Evolutionary conservation across 805 yeast species (phyloP), one percentile per base, ranked within the genome.

Genomic region (Candida pini): DNA sequence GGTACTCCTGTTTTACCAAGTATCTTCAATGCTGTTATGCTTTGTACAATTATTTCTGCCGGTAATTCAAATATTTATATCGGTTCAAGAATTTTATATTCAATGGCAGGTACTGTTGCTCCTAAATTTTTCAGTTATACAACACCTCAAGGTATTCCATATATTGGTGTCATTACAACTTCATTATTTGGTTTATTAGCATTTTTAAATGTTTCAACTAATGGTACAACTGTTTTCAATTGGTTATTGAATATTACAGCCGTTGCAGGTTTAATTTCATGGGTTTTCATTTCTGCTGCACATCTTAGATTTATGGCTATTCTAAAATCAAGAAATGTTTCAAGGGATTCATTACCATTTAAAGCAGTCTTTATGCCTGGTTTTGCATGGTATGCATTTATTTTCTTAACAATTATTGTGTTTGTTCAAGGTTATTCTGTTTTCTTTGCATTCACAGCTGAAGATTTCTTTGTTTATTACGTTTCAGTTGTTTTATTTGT

Each of bases 211-310:
- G 74, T 74, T 14, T 68, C 80, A 5, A 55, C 62, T 15, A 63
- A 70, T 37, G 82, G 82, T 38, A 52, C 55, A 26, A 66, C 69
- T 4, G 88, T 78, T 20, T 82, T 82, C 62, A 63, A 71, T 51
- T 82, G 89, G 89, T 65, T 82, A 39, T 61, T 81, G 45, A 81
- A 80, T 56, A 80, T 82, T 47, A 73, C 85, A n/a, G 83, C 84
- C 19, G 80, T 81, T 31, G 79, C 88, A 9, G 89, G 89, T 39
- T 68, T 81, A 45, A 77, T 81, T 46, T 70, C 84, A 13, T 80
- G 89, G 89, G 69, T 76, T 31, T 71, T 76, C 54, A 80, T 81
- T 41, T 68, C 78, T 19, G 57, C 71, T 30, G 65, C 82, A 3
- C 89, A 81, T 58, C 60, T 82, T 38, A 66, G 89, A 54, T 82